Evolutionary conservation across 2,329 filamentous ascomycete species (phyloP).

Genomic region (Aureobasidium sp.): DNA sequence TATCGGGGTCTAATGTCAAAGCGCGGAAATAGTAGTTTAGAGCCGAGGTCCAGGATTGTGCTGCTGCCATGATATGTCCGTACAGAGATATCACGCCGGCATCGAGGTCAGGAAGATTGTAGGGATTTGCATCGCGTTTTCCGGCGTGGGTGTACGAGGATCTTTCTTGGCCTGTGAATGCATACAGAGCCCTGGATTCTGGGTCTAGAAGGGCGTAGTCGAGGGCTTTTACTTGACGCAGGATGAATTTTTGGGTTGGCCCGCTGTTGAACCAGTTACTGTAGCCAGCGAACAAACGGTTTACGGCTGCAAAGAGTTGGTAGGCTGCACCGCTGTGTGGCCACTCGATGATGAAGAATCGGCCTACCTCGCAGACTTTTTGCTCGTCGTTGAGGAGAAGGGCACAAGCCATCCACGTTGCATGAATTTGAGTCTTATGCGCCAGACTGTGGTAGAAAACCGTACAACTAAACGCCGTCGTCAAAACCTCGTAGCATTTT

Average conservation of each 20-base stretch:
- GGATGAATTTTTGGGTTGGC: constrained; percentile 79
- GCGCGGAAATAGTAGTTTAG: constrained; percentile 74
- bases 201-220: constrained; percentile 58
- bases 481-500: constrained; percentile 71
- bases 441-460: constrained; percentile 59
- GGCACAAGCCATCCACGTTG: constrained; percentile 52
- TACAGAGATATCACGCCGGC: constrained; percentile 79
- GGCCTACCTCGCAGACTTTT: constrained; percentile 63
- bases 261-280: constrained; percentile 70
- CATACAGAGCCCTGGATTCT: constrained; percentile 36
- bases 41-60: constrained; percentile 73
- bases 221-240: constrained; percentile 84
- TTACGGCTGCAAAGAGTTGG: constrained; percentile 72
- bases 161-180: constrained; percentile 29
- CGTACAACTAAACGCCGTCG: constrained; percentile 66
- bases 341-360: constrained; percentile 77
- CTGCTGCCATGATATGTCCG: constrained; percentile 78
- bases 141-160: constrained; percentile 32
- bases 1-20: constrained; percentile 60
- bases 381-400: constrained; percentile 70
- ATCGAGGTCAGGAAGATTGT: constrained; percentile 48
- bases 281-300: constrained; percentile 64
- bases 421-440: constrained; percentile 20
- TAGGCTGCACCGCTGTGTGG: constrained; percentile 75
- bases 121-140: constrained; percentile 20